Evolutionary conservation across 768 basidiomycete genomes (phyloP).

Genomic region (Nidula microcarpa): DNA sequence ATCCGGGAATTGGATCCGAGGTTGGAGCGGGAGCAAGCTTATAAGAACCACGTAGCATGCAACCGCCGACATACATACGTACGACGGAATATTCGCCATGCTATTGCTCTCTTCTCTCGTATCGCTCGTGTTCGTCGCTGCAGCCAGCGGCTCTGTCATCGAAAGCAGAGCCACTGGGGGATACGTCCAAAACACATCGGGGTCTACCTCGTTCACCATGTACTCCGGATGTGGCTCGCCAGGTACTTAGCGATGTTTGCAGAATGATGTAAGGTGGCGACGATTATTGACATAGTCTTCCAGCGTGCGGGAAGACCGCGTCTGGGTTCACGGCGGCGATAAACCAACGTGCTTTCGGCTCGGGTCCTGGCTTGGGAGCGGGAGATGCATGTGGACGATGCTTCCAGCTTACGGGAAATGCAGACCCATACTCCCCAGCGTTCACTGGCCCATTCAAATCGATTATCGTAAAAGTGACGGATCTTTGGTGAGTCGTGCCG

Average conservation of each 20-base stretch:
- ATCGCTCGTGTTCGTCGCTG: constrained; percentile 14
- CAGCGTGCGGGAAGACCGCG: constrained; percentile 51
- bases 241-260: constrained; percentile 23
- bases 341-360: constrained; percentile 54
- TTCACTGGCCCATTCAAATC: constrained; percentile 49
- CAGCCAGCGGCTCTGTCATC: constrained; percentile 18
- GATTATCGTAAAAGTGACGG: constrained; percentile 52
- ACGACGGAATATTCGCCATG: too few species aligned
- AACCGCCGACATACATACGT: too few species aligned
- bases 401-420: constrained; percentile 46
- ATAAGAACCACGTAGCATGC: too few species aligned
- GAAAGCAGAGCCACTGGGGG: constrained; percentile 39
- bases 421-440: constrained; percentile 49
- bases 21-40: too few species aligned
- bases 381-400: constrained; percentile 64
- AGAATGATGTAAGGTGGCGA: neutral
- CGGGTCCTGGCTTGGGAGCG: constrained; percentile 42
- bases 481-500: constrained; percentile 35
- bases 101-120: constrained; percentile 14
- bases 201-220: constrained; percentile 53
- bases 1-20: too few species aligned
- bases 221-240: constrained; percentile 49
- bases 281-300: constrained; percentile 1
- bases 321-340: constrained; percentile 54
- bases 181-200: constrained; percentile 51